Evolutionary conservation across 78 protist species (phyloP).

Genomic region (Trichosphaerium sp.): DNA sequence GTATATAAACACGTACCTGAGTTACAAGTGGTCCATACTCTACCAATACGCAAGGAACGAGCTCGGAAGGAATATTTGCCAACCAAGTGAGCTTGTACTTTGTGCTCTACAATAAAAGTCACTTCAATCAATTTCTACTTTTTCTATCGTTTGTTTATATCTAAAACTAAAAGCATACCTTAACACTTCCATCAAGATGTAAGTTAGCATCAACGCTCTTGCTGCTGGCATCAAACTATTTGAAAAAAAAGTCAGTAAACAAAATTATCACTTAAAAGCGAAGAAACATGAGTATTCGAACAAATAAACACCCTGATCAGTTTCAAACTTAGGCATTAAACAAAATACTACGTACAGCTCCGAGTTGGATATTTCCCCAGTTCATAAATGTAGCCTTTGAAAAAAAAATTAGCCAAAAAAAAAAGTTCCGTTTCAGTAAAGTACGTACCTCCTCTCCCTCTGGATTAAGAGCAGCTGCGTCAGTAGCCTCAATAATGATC

Average conservation of each 20-base stretch:
- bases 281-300: too few relatives aligned
- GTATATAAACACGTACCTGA: constrained; percentile 38
- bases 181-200: too few relatives aligned
- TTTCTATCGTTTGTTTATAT: too few relatives aligned
- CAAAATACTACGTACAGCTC: not conserved
- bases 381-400: constrained; percentile 74
- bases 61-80: constrained; percentile 1
- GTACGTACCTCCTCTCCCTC: constrained; percentile 71
- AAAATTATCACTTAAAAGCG: too few relatives aligned
- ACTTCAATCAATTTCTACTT: too few relatives aligned
- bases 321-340: not conserved
- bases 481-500: constrained; percentile 58
- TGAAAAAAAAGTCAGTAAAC: constrained; percentile 4
- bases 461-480: constrained; percentile 35
- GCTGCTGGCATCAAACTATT: constrained; percentile 18
- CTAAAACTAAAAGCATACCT: too few relatives aligned
- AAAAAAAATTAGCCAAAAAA: not conserved
- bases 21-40: constrained; percentile 65
- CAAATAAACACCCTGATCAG: constrained; percentile 16
- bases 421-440: not conserved
- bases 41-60: constrained; percentile 26
- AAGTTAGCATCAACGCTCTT: constrained; percentile 59
- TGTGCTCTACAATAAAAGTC: constrained; percentile 80
- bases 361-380: constrained; percentile 81
- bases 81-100: constrained; percentile 85